Evolutionary conservation across 306 rosid species (phyloP).

Genomic region (Bauhinia variegata): DNA sequence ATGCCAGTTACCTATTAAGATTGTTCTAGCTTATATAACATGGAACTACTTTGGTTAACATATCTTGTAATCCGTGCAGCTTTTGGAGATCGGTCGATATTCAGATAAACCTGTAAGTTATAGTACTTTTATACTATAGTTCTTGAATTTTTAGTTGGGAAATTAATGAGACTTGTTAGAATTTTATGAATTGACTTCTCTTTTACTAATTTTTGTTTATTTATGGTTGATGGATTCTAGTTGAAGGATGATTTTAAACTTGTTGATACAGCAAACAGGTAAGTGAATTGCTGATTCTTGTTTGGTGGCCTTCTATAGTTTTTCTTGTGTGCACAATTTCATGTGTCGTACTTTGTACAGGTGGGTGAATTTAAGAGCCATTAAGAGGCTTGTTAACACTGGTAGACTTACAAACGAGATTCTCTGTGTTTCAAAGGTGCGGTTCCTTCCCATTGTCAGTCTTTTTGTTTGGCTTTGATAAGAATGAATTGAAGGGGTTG

Average conservation of each 20-base stretch:
- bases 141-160: constrained; percentile 20
- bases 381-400: constrained; percentile 58
- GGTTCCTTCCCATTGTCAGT: constrained; percentile 13
- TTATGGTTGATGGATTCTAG: constrained; percentile 45
- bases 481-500: constrained; percentile 34
- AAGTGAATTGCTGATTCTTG: constrained; percentile 43
- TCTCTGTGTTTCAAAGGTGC: constrained; percentile 50
- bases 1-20: constrained; percentile 27
- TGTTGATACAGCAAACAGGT: constrained; percentile 64
- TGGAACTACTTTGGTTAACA: constrained; percentile 19
- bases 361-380: constrained; percentile 66
- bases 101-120: constrained; percentile 56
- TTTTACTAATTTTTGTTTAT: constrained; percentile 30
- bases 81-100: constrained; percentile 55
- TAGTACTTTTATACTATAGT: not conserved
- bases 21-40: constrained; percentile 4
- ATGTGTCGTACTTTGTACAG: constrained; percentile 37
- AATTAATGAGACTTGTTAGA: constrained; percentile 7
- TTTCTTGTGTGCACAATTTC: constrained; percentile 9
- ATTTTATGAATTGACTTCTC: constrained; percentile 12
- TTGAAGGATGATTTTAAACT: constrained; percentile 59
- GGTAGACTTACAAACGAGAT: constrained; percentile 48
- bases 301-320: constrained; percentile 24
- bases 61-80: constrained; percentile 53
- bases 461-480: constrained; percentile 17